Percentiles rank a stretch among this genome's conserved stretches.
These are phyloP conservation scores for Dryas drummondii DNA, from an alignment of 306 rosid genomes.

Conservation along the genomic window DNA sequence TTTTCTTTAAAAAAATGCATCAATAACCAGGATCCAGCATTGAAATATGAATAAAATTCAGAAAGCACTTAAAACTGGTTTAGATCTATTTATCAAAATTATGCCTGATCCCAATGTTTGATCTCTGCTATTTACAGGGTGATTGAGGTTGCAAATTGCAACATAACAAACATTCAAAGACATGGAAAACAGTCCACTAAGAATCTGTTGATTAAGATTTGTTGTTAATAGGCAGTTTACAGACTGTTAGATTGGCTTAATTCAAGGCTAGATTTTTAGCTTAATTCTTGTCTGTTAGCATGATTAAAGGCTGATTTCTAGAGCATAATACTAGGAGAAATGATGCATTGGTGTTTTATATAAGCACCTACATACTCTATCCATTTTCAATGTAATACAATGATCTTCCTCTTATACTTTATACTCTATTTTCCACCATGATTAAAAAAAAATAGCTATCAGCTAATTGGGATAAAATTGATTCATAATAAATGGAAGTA, in stretches of 20 bases:
- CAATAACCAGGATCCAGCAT: neutral
- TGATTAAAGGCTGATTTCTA: no score
- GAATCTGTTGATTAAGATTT: neutral
- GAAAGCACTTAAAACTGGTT: neutral
- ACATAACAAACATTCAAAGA: neutral
- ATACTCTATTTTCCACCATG: no score
- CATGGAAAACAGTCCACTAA: neutral
- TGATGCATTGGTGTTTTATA: no score
- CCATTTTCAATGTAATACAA: no score
- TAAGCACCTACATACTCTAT: no score
- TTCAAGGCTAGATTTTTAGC: no score
- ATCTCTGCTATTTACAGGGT: neutral
- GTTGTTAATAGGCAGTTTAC: no score
- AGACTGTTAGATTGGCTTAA: no score
- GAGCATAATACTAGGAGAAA: no score
- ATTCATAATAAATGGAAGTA: neutral
- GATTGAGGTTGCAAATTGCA: neutral
- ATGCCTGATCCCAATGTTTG: neutral
- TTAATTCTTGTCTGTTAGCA: no score
- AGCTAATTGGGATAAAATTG: neutral
- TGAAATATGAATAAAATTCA: neutral
- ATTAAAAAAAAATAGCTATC: neutral
- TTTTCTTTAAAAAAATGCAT: neutral
- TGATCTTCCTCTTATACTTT: no score
- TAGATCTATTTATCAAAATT: neutral